Evolutionary conservation across 2,329 filamentous ascomycete species (phyloP).

Genomic region (Alternaria longipes): DNA sequence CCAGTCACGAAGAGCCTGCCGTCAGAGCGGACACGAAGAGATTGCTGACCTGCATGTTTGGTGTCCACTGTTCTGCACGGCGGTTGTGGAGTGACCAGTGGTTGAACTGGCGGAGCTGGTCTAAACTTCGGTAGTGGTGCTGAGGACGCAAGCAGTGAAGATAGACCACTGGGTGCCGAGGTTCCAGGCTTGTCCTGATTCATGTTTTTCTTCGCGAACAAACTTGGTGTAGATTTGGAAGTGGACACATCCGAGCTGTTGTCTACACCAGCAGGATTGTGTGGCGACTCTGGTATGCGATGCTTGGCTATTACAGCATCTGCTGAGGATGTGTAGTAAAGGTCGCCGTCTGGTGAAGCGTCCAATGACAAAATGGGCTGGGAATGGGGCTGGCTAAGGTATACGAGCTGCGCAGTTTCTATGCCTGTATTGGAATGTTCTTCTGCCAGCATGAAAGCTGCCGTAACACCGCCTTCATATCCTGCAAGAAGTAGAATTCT

Average conservation of each 20-base stretch:
- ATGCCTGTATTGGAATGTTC: slow-evolving; percentile 25
- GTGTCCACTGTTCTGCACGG: slow-evolving; percentile 72
- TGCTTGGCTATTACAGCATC: slow-evolving; percentile 83
- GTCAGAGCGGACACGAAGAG: slow-evolving; percentile 78
- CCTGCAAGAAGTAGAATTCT: slow-evolving; percentile 73
- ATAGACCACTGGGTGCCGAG: slow-evolving; percentile 27
- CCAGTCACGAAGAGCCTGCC: slow-evolving; percentile 86
- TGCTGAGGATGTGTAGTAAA: slow-evolving; percentile 83
- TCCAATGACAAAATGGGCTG: slow-evolving; percentile 80
- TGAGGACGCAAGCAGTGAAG: slow-evolving; percentile 36
- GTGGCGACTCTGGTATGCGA: slow-evolving; percentile 62
- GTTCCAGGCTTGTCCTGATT: slow-evolving; percentile 5
- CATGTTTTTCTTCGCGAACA: slow-evolving; percentile 30
- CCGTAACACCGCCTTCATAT: slow-evolving; percentile 84
- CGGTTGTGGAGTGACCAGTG: slow-evolving; percentile 50
- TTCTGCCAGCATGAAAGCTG: slow-evolving; percentile 67
- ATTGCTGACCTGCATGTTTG: slow-evolving; percentile 90
- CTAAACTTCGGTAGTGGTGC: slow-evolving; percentile 15
- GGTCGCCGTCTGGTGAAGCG: slow-evolving; percentile 50
- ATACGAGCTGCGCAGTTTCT: slow-evolving; percentile 61
- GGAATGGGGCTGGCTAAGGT: slow-evolving; percentile 73
- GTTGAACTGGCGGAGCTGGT: slow-evolving; percentile 13
- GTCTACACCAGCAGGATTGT: neutral
- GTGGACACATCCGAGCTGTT: neutral
- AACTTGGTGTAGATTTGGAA: slow-evolving; percentile 14